phyloP scores from a whole-genome alignment of 805 yeast species.

The Candida ponderosae region DNA sequence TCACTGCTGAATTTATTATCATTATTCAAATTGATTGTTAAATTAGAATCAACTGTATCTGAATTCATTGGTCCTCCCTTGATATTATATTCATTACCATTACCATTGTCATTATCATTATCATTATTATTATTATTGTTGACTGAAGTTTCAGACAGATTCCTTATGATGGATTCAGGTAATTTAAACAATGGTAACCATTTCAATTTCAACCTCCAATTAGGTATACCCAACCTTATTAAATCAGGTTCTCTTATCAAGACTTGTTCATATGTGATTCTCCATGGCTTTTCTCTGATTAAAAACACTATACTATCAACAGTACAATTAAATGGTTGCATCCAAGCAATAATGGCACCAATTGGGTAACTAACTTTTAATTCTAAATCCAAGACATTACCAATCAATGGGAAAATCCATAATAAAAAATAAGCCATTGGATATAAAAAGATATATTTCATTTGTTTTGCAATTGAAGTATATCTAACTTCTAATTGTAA shows the following conservation, averaged over 20 bases:
- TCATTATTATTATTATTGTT: background rate
- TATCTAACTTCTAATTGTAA: slow-evolving; percentile 51
- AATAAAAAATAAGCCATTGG: slow-evolving; percentile 74
- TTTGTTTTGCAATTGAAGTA: slow-evolving; percentile 62
- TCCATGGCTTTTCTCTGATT: slow-evolving; percentile 78
- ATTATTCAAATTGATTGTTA: background rate
- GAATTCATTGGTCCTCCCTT: background rate
- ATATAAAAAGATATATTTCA: slow-evolving; percentile 72
- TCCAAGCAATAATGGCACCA: slow-evolving; percentile 58
- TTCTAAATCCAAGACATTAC: slow-evolving; percentile 45
- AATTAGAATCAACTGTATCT: background rate
- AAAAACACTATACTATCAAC: slow-evolving; percentile 72
- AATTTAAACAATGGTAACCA: slow-evolving; percentile 38
- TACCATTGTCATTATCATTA: slow-evolving; percentile 7
- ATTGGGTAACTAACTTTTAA: slow-evolving; percentile 57
- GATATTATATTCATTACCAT: slow-evolving; percentile 5
- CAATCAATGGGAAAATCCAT: slow-evolving; percentile 76
- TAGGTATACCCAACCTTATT: slow-evolving; percentile 2
- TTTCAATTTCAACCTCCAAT: slow-evolving; percentile 32
- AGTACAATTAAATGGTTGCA: slow-evolving; percentile 75
- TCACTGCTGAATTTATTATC: background rate
- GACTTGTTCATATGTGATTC: slow-evolving; percentile 25
- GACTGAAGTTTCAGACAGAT: slow-evolving; percentile 1
- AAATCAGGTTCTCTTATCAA: slow-evolving; percentile 21
- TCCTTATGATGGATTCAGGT: slow-evolving; percentile 23